A percentile compares a stretch with the other conserved stretches of the same genome.
These are phyloP conservation scores for Podaxis sp. DNA, from an alignment of 768 basidiomycete genomes.

Conservation along the genomic window DNA sequence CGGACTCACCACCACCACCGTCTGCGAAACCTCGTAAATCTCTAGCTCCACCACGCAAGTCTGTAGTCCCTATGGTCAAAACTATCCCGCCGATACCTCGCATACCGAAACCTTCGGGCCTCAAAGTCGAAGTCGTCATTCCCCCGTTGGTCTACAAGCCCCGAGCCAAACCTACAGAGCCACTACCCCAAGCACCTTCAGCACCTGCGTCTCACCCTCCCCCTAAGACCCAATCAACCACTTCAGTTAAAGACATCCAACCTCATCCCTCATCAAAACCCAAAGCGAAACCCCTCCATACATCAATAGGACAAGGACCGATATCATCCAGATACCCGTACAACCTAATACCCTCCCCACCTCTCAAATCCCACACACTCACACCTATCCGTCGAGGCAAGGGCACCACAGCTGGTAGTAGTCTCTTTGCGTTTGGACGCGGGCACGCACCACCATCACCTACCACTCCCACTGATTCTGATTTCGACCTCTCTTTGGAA, in stretches of 20 bases:
- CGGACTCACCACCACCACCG: constrained; percentile 20
- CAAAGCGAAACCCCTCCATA: constrained; percentile 1
- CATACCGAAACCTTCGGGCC: constrained; percentile 15
- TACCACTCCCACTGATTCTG: constrained; percentile 51
- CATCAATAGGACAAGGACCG: neutral
- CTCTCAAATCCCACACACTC: constrained; percentile 54
- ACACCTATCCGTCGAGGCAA: constrained; percentile 63
- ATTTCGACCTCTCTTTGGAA: constrained; percentile 54
- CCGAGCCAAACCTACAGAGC: constrained; percentile 5
- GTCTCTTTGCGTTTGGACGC: constrained; percentile 21
- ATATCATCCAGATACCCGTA: constrained; percentile 18
- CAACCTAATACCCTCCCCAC: constrained; percentile 29
- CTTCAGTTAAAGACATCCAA: neutral
- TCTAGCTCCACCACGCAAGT: neutral
- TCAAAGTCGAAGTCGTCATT: constrained; percentile 41
- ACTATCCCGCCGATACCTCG: neutral
- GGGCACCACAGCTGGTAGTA: constrained; percentile 13
- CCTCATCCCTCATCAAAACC: neutral
- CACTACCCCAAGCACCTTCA: constrained; percentile 12
- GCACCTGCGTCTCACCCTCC: constrained; percentile 20
- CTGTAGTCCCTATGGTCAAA: neutral
- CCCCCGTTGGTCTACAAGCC: constrained; percentile 36
- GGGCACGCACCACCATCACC: constrained; percentile 52
- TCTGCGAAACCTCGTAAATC: constrained; percentile 11
- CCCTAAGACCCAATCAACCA: neutral